phyloP scores from a whole-genome alignment of 108 stramenopile species.

The Epithemia pelagica region DNA sequence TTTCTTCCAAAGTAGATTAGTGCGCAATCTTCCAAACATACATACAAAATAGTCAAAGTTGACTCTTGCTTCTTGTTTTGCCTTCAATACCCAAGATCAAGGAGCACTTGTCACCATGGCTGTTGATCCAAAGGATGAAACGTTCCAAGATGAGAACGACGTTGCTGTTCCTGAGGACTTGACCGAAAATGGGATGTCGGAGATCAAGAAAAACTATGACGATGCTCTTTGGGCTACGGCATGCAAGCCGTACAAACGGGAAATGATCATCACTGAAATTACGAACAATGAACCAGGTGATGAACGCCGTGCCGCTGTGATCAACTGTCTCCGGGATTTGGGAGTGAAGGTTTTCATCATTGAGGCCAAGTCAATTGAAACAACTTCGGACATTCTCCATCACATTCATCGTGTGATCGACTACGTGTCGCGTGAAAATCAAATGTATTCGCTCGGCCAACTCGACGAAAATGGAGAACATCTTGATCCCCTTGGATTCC shows the following conservation, averaged over 20 bases:
- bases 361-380: background rate
- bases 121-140: background rate
- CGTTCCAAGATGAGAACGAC: background rate
- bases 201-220: background rate
- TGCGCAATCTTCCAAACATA: too few species aligned
- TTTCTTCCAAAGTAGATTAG: too few species aligned
- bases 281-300: background rate
- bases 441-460: background rate
- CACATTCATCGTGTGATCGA: constrained; percentile 1
- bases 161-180: background rate
- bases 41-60: too few species aligned
- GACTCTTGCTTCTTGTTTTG: too few species aligned
- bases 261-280: background rate
- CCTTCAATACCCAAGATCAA: too few species aligned
- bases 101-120: too few species aligned
- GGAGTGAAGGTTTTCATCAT: constrained; percentile 5
- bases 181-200: background rate
- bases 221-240: background rate
- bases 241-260: background rate
- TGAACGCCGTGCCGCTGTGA: background rate
- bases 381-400: background rate
- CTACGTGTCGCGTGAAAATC: background rate
- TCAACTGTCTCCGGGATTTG: background rate
- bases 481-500: background rate
- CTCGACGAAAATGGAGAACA: background rate